Evolutionary conservation across 2,329 filamentous ascomycete species (phyloP).

Genomic region (Alternaria alternata): DNA sequence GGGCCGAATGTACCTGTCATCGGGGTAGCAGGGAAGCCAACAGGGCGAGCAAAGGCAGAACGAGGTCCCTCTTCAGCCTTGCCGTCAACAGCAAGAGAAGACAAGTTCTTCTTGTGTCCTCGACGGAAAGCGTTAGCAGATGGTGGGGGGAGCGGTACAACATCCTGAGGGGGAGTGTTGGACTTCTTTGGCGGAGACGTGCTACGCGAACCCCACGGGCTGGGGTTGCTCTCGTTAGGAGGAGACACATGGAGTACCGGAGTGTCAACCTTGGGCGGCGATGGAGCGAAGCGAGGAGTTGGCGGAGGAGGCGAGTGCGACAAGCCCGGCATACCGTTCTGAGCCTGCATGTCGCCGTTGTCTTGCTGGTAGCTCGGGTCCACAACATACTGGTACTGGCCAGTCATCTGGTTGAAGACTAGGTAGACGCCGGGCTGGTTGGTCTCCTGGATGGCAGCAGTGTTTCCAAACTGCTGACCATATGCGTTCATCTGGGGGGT

Average conservation of each 20-base stretch:
- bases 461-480: slow-evolving; percentile 71
- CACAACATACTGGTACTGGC: slow-evolving; percentile 82
- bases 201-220: slow-evolving; percentile 65
- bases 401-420: slow-evolving; percentile 85
- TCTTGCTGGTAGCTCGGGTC: slow-evolving; percentile 68
- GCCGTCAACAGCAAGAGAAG: slow-evolving; percentile 70
- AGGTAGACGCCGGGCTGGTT: slow-evolving; percentile 79
- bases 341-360: slow-evolving; percentile 25
- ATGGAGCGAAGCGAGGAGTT: slow-evolving; percentile 48
- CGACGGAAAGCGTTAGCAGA: slow-evolving; percentile 93
- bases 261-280: slow-evolving; percentile 50
- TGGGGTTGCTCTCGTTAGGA: slow-evolving; percentile 67
- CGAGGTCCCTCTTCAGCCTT: slow-evolving; percentile 74
- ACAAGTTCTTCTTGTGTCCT: slow-evolving; percentile 84
- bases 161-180: slow-evolving; percentile 73
- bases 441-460: slow-evolving; percentile 71
- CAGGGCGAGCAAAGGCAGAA: slow-evolving; percentile 64
- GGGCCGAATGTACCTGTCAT: slow-evolving; percentile 88
- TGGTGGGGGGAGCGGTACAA: slow-evolving; percentile 80
- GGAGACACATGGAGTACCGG: slow-evolving; percentile 82
- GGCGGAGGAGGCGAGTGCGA: slow-evolving; percentile 60
- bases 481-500: slow-evolving; percentile 66
- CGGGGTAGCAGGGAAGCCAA: slow-evolving; percentile 79
- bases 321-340: slow-evolving; percentile 42
- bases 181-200: slow-evolving; percentile 69